A percentile compares a stretch with the other conserved stretches of the same genome.
Evolutionary conservation across 176 grass and related monocot species (phyloP).

Genomic region (Phoenix roebelenii): DNA sequence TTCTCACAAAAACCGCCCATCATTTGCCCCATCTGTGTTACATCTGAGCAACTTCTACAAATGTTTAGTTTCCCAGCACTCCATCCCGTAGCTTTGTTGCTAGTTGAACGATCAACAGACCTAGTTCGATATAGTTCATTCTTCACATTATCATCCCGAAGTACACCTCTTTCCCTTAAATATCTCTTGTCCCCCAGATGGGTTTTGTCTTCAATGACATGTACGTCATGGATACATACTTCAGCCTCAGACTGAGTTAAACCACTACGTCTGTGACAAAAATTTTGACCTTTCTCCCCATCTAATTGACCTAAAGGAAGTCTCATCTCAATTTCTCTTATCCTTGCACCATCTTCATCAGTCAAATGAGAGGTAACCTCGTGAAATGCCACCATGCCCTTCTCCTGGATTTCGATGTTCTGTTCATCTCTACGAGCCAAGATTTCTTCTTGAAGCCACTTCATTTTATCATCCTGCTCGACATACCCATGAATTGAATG

Average conservation of each 20-base stretch:
- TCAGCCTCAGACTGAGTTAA: background rate
- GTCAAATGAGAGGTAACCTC: background rate
- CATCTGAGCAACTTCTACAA: conserved; percentile 7
- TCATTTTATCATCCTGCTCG: background rate
- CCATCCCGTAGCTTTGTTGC: no score
- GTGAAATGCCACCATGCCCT: conserved; percentile 31
- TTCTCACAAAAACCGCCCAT: conserved; percentile 36
- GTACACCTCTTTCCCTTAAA: conserved; percentile 13
- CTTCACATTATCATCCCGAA: conserved; percentile 18
- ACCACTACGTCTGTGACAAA: conserved; percentile 25
- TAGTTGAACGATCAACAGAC: background rate
- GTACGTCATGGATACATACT: conserved; percentile 53
- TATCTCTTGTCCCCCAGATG: conserved; percentile 10
- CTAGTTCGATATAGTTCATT: background rate
- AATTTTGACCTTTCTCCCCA: background rate
- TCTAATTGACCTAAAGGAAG: conserved; percentile 27
- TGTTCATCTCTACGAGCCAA: conserved; percentile 3
- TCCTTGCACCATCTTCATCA: conserved; percentile 12
- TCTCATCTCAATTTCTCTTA: conserved; percentile 22
- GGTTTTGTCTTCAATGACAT: conserved; percentile 62
- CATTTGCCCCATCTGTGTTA: conserved; percentile 2
- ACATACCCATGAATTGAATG: background rate
- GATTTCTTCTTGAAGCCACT: background rate
- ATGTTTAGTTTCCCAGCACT: no score
- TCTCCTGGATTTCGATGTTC: conserved; percentile 22